Base-by-base conservation (phyloP, 2,329 filamentous ascomycete species). In the Penicillium hordei region DNA sequence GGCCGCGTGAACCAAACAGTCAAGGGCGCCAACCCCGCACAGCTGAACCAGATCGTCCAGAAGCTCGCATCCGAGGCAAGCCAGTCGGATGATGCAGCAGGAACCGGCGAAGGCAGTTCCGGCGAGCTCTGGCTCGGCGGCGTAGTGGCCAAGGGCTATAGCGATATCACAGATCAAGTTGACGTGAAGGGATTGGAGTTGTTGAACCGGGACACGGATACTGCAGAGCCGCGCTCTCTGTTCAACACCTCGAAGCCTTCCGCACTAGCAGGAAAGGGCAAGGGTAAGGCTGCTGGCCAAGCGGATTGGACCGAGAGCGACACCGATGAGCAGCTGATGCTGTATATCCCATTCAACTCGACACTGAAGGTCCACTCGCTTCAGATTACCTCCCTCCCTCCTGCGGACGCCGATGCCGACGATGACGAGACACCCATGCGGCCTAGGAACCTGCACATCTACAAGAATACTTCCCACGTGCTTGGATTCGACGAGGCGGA, bases 401-500 rank as follows among this genome's bases (percentile, higher is more conserved):
- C 80, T 8, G 65, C 69, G 12, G 62, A 82, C 5, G 72, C 76
- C 2, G 79, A 81, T 19, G 79, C 80, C n/a, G 63, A 65, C 13
- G 87, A 90, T 51, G 88, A 92, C 40, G 90, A 94, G 59, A 80
- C 83, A 5, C 89, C 90, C 1, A 89, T 92, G 81, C 85, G 93
- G 64, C 94, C 94, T 9, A 89, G 86, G 73, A 90, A 87, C 3
- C 81, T 99, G 68, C 89, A 91, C 70, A 80, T 99, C 53, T 99
- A 92, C 78, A 89, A 86, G 64, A 99, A 99, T 79, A 86, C 87
- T 58, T 83, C 92, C 51, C 91, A 95, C 72, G 94, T 95, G 69
- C 85, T 99, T 59, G 92, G 93, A 7, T 99, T 99, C 70, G 90
- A 94, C 68, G 94, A 99, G 75, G 93, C 93, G 38, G 93, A 97